Percentiles rank a stretch among this genome's conserved stretches.
These are phyloP conservation scores for Trichophaea hybrida DNA, from an alignment of 2,329 filamentous ascomycete genomes.

Conservation along the genomic window DNA sequence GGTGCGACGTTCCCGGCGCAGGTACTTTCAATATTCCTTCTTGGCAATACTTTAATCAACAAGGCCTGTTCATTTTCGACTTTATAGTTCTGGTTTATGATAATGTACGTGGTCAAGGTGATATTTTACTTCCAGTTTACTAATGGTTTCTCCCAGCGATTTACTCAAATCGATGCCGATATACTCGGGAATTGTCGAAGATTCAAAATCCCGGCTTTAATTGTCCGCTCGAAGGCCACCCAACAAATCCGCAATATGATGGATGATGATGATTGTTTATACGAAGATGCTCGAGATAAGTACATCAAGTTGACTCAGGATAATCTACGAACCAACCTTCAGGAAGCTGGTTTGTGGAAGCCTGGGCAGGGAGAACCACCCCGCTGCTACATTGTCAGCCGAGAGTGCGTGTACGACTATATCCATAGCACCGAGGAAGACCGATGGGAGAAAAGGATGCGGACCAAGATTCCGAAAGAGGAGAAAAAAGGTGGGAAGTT, in stretches of 20 bases:
- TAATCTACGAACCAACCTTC: background rate
- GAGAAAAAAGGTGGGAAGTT: background rate
- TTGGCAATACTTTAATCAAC: conserved; percentile 18
- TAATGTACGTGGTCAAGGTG: background rate
- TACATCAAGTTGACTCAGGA: background rate
- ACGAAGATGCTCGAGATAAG: background rate
- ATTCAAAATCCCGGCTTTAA: conserved; percentile 9
- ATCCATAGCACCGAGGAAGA: background rate
- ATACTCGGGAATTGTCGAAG: conserved; percentile 6
- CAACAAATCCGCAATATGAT: conserved; percentile 16
- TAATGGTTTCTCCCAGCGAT: background rate
- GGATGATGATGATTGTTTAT: background rate
- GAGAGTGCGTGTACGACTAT: background rate
- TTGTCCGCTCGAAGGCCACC: conserved; percentile 29
- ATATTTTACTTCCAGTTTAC: background rate
- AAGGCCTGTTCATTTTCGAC: conserved; percentile 17
- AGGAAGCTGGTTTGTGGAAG: background rate
- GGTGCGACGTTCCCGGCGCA: conserved; percentile 18
- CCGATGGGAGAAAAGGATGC: background rate
- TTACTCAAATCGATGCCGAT: conserved; percentile 2
- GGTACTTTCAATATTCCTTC: conserved; percentile 8
- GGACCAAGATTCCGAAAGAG: background rate
- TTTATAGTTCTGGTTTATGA: conserved; percentile 7
- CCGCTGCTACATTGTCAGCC: background rate
- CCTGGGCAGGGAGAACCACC: background rate